phyloP scores from a whole-genome alignment of 2,329 filamentous ascomycete species.

The Monosporascus sp. region DNA sequence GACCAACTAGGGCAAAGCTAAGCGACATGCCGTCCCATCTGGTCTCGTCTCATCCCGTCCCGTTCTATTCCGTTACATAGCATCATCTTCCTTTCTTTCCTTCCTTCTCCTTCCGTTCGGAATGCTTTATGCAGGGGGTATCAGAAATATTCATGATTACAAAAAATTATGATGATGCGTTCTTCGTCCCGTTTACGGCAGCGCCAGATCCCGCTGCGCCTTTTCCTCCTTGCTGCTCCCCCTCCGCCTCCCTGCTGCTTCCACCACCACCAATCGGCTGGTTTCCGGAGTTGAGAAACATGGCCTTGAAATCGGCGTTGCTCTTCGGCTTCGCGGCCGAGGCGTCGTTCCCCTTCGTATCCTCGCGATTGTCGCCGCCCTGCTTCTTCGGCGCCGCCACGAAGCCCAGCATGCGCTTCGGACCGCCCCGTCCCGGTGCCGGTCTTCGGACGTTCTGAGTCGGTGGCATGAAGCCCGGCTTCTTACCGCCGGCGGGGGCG shows the following conservation, averaged over 20 bases:
- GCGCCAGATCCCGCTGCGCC: no score
- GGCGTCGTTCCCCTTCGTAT: slow-evolving; percentile 7
- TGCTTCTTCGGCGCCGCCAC: slow-evolving; percentile 20
- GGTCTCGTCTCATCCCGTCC: neutral
- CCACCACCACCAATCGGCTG: neutral
- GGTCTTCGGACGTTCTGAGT: slow-evolving; percentile 38
- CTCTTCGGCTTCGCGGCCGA: slow-evolving; percentile 35
- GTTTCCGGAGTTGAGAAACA: slow-evolving; percentile 32
- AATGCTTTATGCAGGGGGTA: neutral
- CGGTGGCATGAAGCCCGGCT: slow-evolving; percentile 37
- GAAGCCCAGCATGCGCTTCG: slow-evolving; percentile 42
- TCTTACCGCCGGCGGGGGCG: slow-evolving; percentile 23
- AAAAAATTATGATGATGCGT: no score
- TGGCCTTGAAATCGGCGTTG: slow-evolving; percentile 55
- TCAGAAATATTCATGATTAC: no score
- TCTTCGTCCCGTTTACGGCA: no score
- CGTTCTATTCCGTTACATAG: slow-evolving; percentile 2
- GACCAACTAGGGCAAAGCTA: neutral
- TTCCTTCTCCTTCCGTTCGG: neutral
- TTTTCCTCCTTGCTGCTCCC: neutral
- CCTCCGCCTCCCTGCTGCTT: neutral
- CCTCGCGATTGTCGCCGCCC: slow-evolving; percentile 12
- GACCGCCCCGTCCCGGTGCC: slow-evolving; percentile 32
- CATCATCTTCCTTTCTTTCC: neutral
- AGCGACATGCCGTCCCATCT: neutral